phyloP scores from a whole-genome alignment of 2,329 filamentous ascomycete species.

The Clarireedia monteithiana region DNA sequence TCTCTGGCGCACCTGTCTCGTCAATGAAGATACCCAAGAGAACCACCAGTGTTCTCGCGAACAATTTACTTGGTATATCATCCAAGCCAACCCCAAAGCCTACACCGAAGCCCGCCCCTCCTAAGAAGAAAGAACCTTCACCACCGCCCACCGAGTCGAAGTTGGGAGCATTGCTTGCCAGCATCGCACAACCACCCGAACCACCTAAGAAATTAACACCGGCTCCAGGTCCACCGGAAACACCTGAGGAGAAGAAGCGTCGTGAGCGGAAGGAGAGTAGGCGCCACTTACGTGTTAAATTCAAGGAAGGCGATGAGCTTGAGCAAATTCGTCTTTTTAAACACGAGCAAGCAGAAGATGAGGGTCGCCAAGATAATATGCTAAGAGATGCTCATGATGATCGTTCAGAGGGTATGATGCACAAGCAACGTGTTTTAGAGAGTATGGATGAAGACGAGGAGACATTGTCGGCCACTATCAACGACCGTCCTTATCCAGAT shows the following conservation, averaged over 20 bases:
- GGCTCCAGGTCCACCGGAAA: constrained; percentile 42
- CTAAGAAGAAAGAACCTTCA: constrained; percentile 29
- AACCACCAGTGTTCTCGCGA: constrained; percentile 10
- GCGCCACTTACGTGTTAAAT: constrained; percentile 61
- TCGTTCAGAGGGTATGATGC: constrained; percentile 63
- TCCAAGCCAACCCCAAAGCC: constrained; percentile 26
- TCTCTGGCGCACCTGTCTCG: constrained; percentile 20
- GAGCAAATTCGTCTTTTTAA: constrained; percentile 62
- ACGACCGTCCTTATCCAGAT: constrained; percentile 45
- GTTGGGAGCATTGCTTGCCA: constrained; percentile 28
- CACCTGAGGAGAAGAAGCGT: constrained; percentile 57
- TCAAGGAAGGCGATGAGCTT: constrained; percentile 60
- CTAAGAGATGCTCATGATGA: constrained; percentile 66
- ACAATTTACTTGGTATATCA: constrained; percentile 25
- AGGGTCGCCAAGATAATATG: constrained; percentile 59
- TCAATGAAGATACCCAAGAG: constrained; percentile 23
- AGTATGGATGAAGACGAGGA: constrained; percentile 46
- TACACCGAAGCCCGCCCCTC: constrained; percentile 23
- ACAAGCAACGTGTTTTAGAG: constrained; percentile 45
- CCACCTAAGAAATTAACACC: constrained; percentile 25
- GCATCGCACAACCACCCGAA: constrained; percentile 28
- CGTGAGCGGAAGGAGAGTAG: constrained; percentile 66
- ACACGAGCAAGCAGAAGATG: constrained; percentile 64
- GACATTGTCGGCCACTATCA: constrained; percentile 27
- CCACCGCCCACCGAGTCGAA: constrained; percentile 28